phyloP scores from a whole-genome alignment of 1,139 yeast genomes.

The Hanseniaspora sp. region DNA sequence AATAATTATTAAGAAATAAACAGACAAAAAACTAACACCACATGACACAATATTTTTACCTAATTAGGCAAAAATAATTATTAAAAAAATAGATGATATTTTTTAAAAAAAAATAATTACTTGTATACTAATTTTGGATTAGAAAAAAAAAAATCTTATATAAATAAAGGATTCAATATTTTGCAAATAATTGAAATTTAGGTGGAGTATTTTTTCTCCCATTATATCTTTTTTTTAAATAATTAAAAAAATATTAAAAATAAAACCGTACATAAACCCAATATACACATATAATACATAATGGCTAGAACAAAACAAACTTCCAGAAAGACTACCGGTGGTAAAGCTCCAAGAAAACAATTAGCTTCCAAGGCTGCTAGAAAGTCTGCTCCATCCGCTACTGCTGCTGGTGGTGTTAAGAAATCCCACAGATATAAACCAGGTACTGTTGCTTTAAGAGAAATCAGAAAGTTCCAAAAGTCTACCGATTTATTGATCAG shows the following conservation, averaged over 20 bases:
- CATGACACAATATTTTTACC: background rate
- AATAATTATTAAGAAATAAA: background rate
- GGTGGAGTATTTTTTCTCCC: no score
- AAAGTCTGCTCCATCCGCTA: constrained; percentile 90
- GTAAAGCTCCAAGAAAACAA: constrained; percentile 99
- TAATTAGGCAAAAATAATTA: constrained; percentile 11
- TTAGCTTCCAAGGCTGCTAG: constrained; percentile 98
- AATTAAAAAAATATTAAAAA: no score
- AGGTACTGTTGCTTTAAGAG: constrained; percentile 99
- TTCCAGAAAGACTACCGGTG: constrained; percentile 98
- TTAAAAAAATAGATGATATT: background rate
- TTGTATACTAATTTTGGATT: no score
- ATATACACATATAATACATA: constrained; percentile 20
- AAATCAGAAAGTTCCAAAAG: constrained; percentile 98
- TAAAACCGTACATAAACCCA: constrained; percentile 14
- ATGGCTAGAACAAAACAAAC: constrained; percentile 99
- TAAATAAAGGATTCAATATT: background rate
- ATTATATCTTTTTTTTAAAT: no score
- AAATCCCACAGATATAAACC: constrained; percentile 99
- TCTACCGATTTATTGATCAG: constrained; percentile 93
- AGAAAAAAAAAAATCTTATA: background rate
- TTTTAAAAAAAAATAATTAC: background rate
- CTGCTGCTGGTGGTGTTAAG: constrained; percentile 77
- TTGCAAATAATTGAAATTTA: no score
- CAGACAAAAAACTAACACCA: background rate